Percentiles rank a stretch among this genome's conserved stretches.
phyloP scores from a whole-genome alignment of 2,329 filamentous ascomycete genomes.

The Pestalotiopsis sp. region DNA sequence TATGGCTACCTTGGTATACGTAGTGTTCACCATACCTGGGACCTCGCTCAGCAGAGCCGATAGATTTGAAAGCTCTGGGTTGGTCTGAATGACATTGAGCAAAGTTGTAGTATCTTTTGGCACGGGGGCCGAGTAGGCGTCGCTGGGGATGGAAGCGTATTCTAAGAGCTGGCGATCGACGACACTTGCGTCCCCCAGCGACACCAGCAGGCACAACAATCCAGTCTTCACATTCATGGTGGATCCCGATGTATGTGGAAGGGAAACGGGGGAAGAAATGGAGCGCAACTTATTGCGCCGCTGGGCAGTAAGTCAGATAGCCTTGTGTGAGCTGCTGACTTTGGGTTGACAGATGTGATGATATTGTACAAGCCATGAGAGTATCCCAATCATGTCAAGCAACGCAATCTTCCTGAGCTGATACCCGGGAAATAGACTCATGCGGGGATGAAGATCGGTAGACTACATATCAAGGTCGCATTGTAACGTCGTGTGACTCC shows the following conservation, averaged over 20 bases:
- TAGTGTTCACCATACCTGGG: neutral
- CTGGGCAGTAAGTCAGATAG: no score
- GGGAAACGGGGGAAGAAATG: no score
- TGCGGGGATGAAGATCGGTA: neutral
- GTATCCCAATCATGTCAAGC: no score
- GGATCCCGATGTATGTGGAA: neutral
- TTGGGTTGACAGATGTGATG: no score
- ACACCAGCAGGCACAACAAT: neutral
- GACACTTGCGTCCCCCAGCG: neutral
- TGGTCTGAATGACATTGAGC: neutral
- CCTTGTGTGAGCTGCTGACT: no score
- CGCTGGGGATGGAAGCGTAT: conserved; percentile 1
- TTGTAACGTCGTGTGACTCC: neutral
- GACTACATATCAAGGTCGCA: neutral
- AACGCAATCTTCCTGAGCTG: neutral
- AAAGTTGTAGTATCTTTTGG: neutral
- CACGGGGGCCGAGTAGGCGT: neutral
- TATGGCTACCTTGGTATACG: neutral
- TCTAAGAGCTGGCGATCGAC: conserved; percentile 2
- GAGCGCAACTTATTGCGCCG: no score
- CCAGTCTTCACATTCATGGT: neutral
- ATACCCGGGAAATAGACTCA: neutral
- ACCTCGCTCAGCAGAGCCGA: neutral
- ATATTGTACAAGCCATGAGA: no score
- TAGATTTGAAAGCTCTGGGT: neutral